phyloP scores from a whole-genome alignment of 1,139 yeast species.

The Hansenula lynferdii region DNA sequence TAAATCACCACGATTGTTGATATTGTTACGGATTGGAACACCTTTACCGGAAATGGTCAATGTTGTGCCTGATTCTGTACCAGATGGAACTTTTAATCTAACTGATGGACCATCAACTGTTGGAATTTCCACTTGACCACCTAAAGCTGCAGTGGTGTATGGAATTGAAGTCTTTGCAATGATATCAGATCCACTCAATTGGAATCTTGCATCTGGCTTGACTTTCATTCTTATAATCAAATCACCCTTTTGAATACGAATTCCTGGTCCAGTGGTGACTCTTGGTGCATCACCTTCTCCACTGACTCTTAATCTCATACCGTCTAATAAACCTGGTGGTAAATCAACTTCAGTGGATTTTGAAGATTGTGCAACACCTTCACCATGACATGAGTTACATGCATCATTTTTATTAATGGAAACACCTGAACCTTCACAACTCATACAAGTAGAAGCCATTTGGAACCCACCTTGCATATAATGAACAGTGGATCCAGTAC shows the following conservation, averaged over 20 bases:
- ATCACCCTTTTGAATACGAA: slow-evolving; percentile 75
- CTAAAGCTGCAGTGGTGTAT: slow-evolving; percentile 95
- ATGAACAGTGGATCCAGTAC: slow-evolving; percentile 89
- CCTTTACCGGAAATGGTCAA: slow-evolving; percentile 86
- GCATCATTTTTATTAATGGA: slow-evolving; percentile 61
- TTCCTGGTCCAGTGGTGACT: slow-evolving; percentile 57
- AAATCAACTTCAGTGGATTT: slow-evolving; percentile 74
- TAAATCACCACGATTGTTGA: slow-evolving; percentile 72
- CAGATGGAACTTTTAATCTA: slow-evolving; percentile 79
- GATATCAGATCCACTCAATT: slow-evolving; percentile 61
- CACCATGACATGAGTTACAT: slow-evolving; percentile 81
- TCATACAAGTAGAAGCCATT: slow-evolving; percentile 88
- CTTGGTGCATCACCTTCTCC: slow-evolving; percentile 92
- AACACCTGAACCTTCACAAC: slow-evolving; percentile 90
- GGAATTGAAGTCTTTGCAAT: slow-evolving; percentile 64
- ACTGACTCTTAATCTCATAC: slow-evolving; percentile 76
- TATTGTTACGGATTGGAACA: slow-evolving; percentile 61
- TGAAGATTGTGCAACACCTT: slow-evolving; percentile 70
- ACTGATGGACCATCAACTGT: slow-evolving; percentile 75
- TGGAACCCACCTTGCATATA: slow-evolving; percentile 91
- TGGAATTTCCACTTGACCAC: slow-evolving; percentile 86
- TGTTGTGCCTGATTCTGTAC: slow-evolving; percentile 74
- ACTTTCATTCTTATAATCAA: slow-evolving; percentile 78
- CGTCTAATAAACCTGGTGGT: slow-evolving; percentile 88
- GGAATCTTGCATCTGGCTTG: slow-evolving; percentile 64